A percentile compares a stretch with the other conserved stretches of the same genome.
These are phyloP conservation scores for Cercospora canescens DNA, from an alignment of 2,329 filamentous ascomycete genomes.

Conservation along the genomic window DNA sequence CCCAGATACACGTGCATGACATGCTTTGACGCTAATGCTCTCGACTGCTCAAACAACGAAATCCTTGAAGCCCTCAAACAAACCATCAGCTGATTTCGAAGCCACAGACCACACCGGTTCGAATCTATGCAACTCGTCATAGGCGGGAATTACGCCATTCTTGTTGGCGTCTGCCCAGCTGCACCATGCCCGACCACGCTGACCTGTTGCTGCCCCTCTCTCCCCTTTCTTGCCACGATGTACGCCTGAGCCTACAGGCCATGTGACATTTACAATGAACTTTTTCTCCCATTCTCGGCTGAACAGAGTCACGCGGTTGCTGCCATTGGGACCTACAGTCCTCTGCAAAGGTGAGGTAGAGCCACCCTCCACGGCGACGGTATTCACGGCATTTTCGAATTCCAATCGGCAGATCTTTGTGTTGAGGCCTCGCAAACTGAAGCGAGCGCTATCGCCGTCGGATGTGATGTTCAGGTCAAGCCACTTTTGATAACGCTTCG, in stretches of 20 bases:
- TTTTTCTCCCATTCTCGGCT: slow-evolving; percentile 73
- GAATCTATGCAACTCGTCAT: slow-evolving; percentile 76
- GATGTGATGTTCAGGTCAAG: slow-evolving; percentile 64
- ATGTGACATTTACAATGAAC: slow-evolving; percentile 75
- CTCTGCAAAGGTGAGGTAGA: slow-evolving; percentile 23
- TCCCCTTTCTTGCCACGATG: background rate
- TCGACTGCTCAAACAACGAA: background rate
- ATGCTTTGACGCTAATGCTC: background rate
- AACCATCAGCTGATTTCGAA: slow-evolving; percentile 72
- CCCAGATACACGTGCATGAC: background rate
- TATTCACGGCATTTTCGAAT: slow-evolving; percentile 67
- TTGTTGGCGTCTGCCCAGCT: slow-evolving; percentile 85
- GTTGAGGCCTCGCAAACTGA: slow-evolving; percentile 70
- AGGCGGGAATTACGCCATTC: slow-evolving; percentile 71
- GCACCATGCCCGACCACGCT: slow-evolving; percentile 71
- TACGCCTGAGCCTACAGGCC: slow-evolving; percentile 43
- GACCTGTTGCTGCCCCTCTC: slow-evolving; percentile 33
- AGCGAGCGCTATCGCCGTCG: slow-evolving; percentile 52
- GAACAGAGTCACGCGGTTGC: slow-evolving; percentile 74
- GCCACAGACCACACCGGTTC: slow-evolving; percentile 77
- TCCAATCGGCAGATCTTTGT: slow-evolving; percentile 76
- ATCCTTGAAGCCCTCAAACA: slow-evolving; percentile 68
- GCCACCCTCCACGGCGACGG: slow-evolving; percentile 60
- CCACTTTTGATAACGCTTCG: slow-evolving; percentile 48
- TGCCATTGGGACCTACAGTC: slow-evolving; percentile 59